A percentile compares a stretch with the other conserved stretches of the same genome.
These are phyloP conservation scores for Xylaria cubensis DNA, from an alignment of 495 filamentous ascomycete genomes.

Conservation along the genomic window DNA sequence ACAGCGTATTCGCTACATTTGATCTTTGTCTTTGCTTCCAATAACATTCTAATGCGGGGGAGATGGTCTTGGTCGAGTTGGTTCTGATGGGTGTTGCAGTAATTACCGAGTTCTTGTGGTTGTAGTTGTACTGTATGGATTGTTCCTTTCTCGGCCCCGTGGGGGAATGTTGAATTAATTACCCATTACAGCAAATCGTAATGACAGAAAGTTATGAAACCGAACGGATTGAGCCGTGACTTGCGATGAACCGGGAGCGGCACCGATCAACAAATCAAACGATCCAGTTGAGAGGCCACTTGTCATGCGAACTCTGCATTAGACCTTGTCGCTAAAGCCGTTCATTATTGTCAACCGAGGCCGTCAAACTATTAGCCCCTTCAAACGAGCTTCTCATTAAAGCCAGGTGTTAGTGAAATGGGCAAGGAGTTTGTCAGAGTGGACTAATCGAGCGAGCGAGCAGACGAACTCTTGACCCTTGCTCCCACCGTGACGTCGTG, in stretches of 20 bases:
- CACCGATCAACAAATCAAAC: slow-evolving; percentile 12
- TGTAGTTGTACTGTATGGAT: background rate
- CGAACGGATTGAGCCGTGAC: slow-evolving; percentile 10
- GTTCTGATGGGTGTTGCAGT: background rate
- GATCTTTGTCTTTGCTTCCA: background rate
- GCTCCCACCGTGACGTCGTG: slow-evolving; percentile 18
- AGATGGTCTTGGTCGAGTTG: background rate
- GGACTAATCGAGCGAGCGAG: background rate
- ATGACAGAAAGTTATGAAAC: slow-evolving; percentile 5
- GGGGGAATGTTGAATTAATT: background rate
- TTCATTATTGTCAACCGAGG: slow-evolving; percentile 11
- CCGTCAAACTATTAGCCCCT: slow-evolving; percentile 9
- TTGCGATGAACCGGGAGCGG: slow-evolving; percentile 1
- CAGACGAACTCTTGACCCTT: slow-evolving; percentile 8
- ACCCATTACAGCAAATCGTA: background rate
- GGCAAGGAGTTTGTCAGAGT: background rate
- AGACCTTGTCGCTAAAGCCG: background rate
- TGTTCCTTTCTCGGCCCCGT: background rate
- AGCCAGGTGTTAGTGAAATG: slow-evolving; percentile 10
- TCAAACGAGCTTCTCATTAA: slow-evolving; percentile 24
- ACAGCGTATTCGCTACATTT: background rate
- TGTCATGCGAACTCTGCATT: slow-evolving; percentile 18
- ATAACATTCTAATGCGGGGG: background rate
- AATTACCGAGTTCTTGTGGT: background rate
- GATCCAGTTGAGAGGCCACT: background rate